phyloP scores from a whole-genome alignment of 108 stramenopile species.

The Pseudonitzschia multiseries region DNA sequence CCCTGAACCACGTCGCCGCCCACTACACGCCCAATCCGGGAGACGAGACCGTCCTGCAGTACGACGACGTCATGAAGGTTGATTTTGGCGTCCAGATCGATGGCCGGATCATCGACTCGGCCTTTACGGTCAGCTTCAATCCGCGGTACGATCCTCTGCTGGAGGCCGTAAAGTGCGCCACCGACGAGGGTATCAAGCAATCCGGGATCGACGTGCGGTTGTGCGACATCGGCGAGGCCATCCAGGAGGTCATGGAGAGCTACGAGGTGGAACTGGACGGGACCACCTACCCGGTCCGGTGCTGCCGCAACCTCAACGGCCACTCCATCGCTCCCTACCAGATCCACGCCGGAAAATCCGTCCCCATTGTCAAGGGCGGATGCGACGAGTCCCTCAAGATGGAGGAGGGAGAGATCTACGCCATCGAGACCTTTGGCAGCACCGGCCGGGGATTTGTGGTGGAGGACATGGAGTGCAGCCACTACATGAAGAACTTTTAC shows the following conservation, averaged over 20 bases:
- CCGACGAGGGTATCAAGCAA: constrained; percentile 88
- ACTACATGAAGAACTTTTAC: constrained; percentile 98
- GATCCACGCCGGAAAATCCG: constrained; percentile 96
- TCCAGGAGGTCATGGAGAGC: constrained; percentile 98
- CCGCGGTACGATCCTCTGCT: constrained; percentile 89
- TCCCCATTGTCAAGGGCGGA: constrained; percentile 94
- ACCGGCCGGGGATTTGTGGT: constrained; percentile 96
- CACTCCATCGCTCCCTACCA: constrained; percentile 97
- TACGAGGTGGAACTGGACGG: constrained; percentile 97
- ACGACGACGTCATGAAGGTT: constrained; percentile 96
- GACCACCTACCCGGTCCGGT: constrained; percentile 89
- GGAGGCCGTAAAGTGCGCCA: constrained; percentile 94
- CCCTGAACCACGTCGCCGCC: constrained; percentile 97
- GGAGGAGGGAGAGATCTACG: constrained; percentile 99
- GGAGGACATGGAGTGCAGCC: constrained; percentile 98
- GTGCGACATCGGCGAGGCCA: constrained; percentile 95
- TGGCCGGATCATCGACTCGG: constrained; percentile 98
- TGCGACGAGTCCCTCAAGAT: constrained; percentile 92
- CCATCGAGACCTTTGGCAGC: constrained; percentile 98
- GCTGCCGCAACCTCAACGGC: constrained; percentile 96
- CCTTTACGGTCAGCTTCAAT: constrained; percentile 98
- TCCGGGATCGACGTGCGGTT: constrained; percentile 97
- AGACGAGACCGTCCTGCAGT: constrained; percentile 88
- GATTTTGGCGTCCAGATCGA: constrained; percentile 99
- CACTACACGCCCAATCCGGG: constrained; percentile 98